Conservation (phyloP, 257 asterid genomes). For the Penstemon barbatus region DNA sequence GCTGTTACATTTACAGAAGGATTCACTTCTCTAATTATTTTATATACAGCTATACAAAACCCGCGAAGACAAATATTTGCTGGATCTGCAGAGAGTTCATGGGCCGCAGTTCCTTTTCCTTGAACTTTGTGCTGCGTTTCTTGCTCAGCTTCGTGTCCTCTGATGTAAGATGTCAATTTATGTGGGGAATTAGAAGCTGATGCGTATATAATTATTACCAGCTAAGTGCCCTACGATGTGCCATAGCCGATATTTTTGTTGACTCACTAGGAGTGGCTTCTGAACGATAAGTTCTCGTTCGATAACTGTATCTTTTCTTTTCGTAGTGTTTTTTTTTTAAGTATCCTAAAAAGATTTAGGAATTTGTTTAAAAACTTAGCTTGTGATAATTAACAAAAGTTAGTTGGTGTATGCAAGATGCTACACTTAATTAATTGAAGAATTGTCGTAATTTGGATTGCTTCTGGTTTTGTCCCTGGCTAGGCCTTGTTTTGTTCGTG, state of each 20-base stretch:
- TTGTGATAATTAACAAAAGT: constrained; percentile 27
- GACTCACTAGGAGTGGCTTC: constrained; percentile 41
- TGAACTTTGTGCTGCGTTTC: constrained; percentile 92
- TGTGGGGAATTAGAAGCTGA: constrained; percentile 28
- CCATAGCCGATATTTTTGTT: constrained; percentile 36
- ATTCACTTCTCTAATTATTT: neutral
- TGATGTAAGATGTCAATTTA: constrained; percentile 31
- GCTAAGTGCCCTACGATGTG: constrained; percentile 32
- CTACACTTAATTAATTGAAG: constrained; percentile 11
- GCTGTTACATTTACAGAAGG: neutral
- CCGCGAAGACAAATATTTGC: constrained; percentile 86
- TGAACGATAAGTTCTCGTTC: constrained; percentile 28
- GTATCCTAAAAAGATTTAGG: constrained; percentile 22
- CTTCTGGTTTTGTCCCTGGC: constrained; percentile 4
- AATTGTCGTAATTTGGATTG: constrained; percentile 18
- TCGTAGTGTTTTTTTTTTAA: constrained; percentile 2
- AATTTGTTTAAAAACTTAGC: constrained; percentile 13
- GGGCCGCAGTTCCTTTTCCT: constrained; percentile 91
- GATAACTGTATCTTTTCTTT: constrained; percentile 16
- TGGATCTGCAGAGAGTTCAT: constrained; percentile 87
- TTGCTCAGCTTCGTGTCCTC: constrained; percentile 88
- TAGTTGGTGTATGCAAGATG: constrained; percentile 22
- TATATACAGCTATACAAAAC: constrained; percentile 83
- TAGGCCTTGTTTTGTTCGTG: constrained; percentile 1
- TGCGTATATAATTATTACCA: constrained; percentile 44